Percentiles rank a stretch among this genome's conserved stretches.
These are phyloP conservation scores for Bathelium albidoporum DNA, from an alignment of 495 filamentous ascomycete genomes.

Conservation along the genomic window DNA sequence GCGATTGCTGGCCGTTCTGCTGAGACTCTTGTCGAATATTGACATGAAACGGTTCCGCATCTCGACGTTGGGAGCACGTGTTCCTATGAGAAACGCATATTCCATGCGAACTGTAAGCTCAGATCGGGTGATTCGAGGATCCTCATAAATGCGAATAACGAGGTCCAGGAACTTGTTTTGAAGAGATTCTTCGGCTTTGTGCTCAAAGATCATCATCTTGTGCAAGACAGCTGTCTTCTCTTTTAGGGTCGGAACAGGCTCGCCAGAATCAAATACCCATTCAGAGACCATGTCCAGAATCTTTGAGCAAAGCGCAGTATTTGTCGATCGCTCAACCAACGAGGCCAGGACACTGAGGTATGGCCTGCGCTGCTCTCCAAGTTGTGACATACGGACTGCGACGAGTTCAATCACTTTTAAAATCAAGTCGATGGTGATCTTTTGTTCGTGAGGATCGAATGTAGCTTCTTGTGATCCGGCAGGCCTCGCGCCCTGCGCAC, in stretches of 20 bases:
- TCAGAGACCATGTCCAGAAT: constrained; percentile 87
- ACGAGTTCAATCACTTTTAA: constrained; percentile 90
- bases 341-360: constrained; percentile 92
- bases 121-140: constrained; percentile 84
- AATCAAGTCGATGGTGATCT: constrained; percentile 77
- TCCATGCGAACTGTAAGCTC: constrained; percentile 95
- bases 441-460: constrained; percentile 64
- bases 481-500: constrained; percentile 16
- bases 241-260: constrained; percentile 90
- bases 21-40: constrained; percentile 87
- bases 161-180: constrained; percentile 87
- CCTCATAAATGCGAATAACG: constrained; percentile 95
- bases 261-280: constrained; percentile 90
- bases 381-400: constrained; percentile 78
- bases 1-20: constrained; percentile 73
- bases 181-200: constrained; percentile 67
- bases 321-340: constrained; percentile 86
- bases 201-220: constrained; percentile 95
- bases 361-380: constrained; percentile 84
- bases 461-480: constrained; percentile 36
- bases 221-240: constrained; percentile 94
- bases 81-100: constrained; percentile 94
- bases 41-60: constrained; percentile 94
- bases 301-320: constrained; percentile 73
- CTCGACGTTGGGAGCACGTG: constrained; percentile 84